Evolutionary conservation across 345 rosid species (phyloP).

Genomic region (Syzygium aromaticum): DNA sequence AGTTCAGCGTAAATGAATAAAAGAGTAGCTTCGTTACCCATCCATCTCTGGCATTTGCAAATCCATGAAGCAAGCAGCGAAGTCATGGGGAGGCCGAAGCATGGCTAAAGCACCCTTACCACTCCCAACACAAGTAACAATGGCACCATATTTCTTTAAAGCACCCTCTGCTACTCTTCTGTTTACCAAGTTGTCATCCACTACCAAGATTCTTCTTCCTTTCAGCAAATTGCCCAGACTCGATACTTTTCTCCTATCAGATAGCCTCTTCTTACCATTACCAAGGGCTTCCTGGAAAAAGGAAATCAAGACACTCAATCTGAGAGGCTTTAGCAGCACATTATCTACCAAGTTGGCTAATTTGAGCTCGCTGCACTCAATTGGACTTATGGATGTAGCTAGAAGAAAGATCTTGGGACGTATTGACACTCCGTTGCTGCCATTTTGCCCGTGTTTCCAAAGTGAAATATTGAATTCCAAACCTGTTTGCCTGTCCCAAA

Average conservation of each 20-base stretch:
- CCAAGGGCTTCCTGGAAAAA: constrained; percentile 74
- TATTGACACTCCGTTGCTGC: constrained; percentile 9
- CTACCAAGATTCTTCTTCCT: constrained; percentile 68
- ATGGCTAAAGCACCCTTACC: constrained; percentile 57
- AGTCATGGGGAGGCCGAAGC: constrained; percentile 78
- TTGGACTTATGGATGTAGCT: constrained; percentile 30
- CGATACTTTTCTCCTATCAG: constrained; percentile 25
- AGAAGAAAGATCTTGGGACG: constrained; percentile 48
- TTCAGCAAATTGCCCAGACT: constrained; percentile 47
- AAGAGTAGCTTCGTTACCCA: constrained; percentile 41
- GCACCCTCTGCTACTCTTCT: constrained; percentile 94
- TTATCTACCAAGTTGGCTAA: constrained; percentile 46
- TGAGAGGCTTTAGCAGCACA: constrained; percentile 63
- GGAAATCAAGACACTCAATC: constrained; percentile 47
- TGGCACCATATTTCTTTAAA: constrained; percentile 69
- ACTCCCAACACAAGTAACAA: constrained; percentile 72
- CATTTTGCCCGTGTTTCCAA: constrained; percentile 11
- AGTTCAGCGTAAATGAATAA: neutral
- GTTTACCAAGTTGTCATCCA: constrained; percentile 84
- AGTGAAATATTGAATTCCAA: constrained; percentile 21
- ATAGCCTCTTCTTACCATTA: constrained; percentile 41
- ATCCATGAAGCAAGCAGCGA: constrained; percentile 96
- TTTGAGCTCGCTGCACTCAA: constrained; percentile 40
- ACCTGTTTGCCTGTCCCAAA: constrained; percentile 49
- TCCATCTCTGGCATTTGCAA: constrained; percentile 98